Evolutionary conservation across 2,329 filamentous ascomycete genomes (phyloP).

Genomic region (Paramyrothecium sp.): DNA sequence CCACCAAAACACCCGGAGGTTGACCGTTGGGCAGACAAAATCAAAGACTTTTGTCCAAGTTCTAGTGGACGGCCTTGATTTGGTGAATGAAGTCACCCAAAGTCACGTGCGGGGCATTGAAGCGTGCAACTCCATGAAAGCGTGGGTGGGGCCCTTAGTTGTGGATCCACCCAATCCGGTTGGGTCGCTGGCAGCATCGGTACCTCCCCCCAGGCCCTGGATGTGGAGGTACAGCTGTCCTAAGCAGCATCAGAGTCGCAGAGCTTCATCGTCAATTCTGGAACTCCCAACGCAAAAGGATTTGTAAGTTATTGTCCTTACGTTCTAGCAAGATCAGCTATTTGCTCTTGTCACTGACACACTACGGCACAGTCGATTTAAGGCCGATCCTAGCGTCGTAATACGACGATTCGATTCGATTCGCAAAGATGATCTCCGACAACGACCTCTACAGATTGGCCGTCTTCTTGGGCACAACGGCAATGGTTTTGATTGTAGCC

Average conservation of each 20-base stretch:
- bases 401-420: slow-evolving; percentile 5
- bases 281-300: too few relatives aligned
- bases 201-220: not conserved
- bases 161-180: too few relatives aligned
- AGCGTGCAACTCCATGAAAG: too few relatives aligned
- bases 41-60: slow-evolving; percentile 1
- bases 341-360: too few relatives aligned
- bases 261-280: too few relatives aligned
- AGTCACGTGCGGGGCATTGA: slow-evolving; percentile 18
- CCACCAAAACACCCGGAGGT: not conserved
- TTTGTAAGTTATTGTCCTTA: too few relatives aligned
- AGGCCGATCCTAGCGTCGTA: not conserved
- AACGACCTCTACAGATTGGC: slow-evolving; percentile 85
- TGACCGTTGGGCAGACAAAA: slow-evolving; percentile 9
- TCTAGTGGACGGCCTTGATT: slow-evolving; percentile 22
- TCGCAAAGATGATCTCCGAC: slow-evolving; percentile 86
- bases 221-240: not conserved
- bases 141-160: too few relatives aligned
- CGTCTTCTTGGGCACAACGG: slow-evolving; percentile 84
- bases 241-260: not conserved
- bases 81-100: slow-evolving; percentile 25
- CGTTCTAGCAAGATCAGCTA: too few relatives aligned
- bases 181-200: too few relatives aligned
- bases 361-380: not conserved
- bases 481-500: slow-evolving; percentile 89